Base-by-base conservation (phyloP, 1,139 yeast genomes). In the Ogataea hybrid region DNA sequence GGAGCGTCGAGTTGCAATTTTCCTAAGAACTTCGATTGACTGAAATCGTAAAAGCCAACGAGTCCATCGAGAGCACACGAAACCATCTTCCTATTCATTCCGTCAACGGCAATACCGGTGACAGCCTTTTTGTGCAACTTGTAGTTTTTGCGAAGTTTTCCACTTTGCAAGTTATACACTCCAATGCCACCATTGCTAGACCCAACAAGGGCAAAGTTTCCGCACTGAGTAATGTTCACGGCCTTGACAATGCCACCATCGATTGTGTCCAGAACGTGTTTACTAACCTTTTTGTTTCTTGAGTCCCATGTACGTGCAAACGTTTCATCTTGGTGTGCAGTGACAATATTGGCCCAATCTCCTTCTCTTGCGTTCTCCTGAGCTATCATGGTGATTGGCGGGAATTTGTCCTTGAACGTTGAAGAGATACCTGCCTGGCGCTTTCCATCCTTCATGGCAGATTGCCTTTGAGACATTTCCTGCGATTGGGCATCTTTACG, bases 401-500 rank as follows among this genome's bases (percentile, higher is more conserved):
- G 84, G 57, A 87, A 82, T 57, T 85, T 87, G 42, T 77, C 83
- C 45, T 71, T 70, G 42, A 75, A 68, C 12, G 70, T 62, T 21
- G 71, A 59, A 3, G 67, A 61, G 34, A 72, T 68, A 7, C 90
- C 94, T 2, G 79, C 84, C 43, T 69, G 69, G 51, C 85, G 72
- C 48, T 77, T 74, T 28, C 78, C 81, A 52, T 79, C 77, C 10
- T 70, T 58, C 9, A 65, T 64, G 51, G 77, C 79, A 20, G 79
- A 79, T 25, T 75, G 66, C 54, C 84, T 77, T 65, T 90, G 97
- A 0, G 97, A 89, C 58, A 92, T 69, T 61, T 89, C 96, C 57
- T 87, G 96, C 2, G 96, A 87, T 65, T 94, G 99, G 0, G 97
- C 95, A 63, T 94, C 98, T 61, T 92, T 92, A 54, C 97, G 77